Conservation (phyloP, 306 rosid genomes). For the Gleditsia sinensis region DNA sequence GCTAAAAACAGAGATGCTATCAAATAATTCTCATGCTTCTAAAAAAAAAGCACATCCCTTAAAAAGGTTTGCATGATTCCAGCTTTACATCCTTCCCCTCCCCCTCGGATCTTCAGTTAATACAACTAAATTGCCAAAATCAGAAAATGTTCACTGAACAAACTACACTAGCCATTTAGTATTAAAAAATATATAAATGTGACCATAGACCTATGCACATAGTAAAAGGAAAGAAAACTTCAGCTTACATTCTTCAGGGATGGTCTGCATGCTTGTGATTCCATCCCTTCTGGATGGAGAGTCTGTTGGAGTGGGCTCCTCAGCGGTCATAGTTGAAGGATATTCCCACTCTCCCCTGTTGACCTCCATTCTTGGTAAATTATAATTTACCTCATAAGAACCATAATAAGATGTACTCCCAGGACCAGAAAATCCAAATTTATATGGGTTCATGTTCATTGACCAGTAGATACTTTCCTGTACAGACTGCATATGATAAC, state of each 20-base stretch:
- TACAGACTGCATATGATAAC: constrained; percentile 31
- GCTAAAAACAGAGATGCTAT: background rate
- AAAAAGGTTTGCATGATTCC: background rate
- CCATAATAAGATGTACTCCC: constrained; percentile 68
- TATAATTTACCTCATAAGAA: constrained; percentile 65
- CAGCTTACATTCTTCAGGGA: constrained; percentile 84
- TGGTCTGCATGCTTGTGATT: constrained; percentile 50
- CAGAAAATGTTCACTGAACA: background rate
- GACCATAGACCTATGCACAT: constrained; percentile 2
- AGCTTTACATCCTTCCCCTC: background rate
- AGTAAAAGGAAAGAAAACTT: constrained; percentile 22
- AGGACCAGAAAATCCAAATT: constrained; percentile 65
- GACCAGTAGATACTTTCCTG: constrained; percentile 89
- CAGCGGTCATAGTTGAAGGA: constrained; percentile 51
- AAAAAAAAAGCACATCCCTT: no score
- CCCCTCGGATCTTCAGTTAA: background rate
- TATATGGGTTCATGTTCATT: constrained; percentile 81
- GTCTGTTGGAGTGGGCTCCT: constrained; percentile 53
- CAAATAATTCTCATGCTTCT: no score
- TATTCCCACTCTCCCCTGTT: constrained; percentile 74
- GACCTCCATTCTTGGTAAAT: constrained; percentile 73
- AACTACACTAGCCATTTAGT: background rate
- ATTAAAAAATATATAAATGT: background rate
- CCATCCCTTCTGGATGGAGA: constrained; percentile 66
- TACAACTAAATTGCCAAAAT: constrained; percentile 1